Base-by-base conservation (phyloP, 139 green algal species). In the Micractinium sp. region DNA sequence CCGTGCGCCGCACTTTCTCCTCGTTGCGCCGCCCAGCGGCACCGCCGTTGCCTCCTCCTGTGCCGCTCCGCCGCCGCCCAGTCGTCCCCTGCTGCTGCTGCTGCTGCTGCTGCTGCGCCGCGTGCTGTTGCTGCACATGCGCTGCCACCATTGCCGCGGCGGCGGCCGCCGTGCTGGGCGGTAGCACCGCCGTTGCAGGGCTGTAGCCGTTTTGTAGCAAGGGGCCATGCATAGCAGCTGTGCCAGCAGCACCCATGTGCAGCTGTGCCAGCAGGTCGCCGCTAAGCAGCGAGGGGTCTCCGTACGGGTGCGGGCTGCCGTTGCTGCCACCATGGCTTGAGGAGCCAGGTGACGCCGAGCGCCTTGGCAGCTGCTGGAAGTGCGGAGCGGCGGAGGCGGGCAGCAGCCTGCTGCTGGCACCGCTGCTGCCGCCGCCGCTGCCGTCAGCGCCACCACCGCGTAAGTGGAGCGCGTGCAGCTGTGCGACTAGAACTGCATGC, bases 1-100 rank as follows among this genome's bases (percentile, higher is more conserved):
- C 89, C 15, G 96, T 98, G 19, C 95, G 90, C 67, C 91, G 89
- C 56, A 98, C 92, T 71, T 98, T 97, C 35, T 97, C 95, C 67
- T 96, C 93, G 36, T 88, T 60, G 29, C 86, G 60, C 7, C 75
- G 23, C 3, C 56, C 53, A 3, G 22, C 73, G 19, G 23, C 13
- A 18, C 35, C 31, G 84, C 38, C 36, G 39, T 35, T n/a, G 71
- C 47, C 47, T 5, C 47, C 47, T 56, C 47, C 47, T 5, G 47
- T 56, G 47, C 47, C 82, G 22, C 31, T 27, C 16, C 56, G 85
- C 38, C 85, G 85, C 47, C 47, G 18, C 16, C 71, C 33, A 2
- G 47, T 18, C 23, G 71, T 18, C 47, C 2, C 23, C 47, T 53
- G 29, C 53, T 60, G 38, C 83, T 67, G 83, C 83, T 87, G 83